Conservation (phyloP, 345 rosid species). For the Populus simonii region DNA sequence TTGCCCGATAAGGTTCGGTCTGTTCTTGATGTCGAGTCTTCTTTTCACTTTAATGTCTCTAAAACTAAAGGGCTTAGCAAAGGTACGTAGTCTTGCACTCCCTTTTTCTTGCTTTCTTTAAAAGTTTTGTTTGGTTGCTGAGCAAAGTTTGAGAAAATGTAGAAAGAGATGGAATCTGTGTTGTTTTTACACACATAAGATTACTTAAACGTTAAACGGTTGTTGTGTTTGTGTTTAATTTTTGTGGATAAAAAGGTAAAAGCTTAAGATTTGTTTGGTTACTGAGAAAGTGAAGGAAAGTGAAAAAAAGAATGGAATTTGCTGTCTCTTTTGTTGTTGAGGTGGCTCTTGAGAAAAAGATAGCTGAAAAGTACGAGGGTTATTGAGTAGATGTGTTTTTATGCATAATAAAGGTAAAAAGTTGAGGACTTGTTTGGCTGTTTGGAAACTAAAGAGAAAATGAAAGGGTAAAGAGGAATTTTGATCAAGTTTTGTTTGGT, state of each 20-base stretch:
- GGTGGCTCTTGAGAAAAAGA: background rate
- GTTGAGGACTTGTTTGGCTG: conserved; percentile 14
- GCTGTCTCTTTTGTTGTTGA: background rate
- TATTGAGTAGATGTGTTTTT: background rate
- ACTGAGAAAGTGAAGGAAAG: background rate
- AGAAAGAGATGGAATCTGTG: background rate
- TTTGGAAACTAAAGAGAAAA: conserved; percentile 3
- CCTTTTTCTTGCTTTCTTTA: background rate
- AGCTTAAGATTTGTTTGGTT: background rate
- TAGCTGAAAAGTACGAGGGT: background rate
- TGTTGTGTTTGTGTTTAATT: background rate
- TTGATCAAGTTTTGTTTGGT: background rate
- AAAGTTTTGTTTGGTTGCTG: background rate
- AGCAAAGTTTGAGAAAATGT: background rate
- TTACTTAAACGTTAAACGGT: background rate
- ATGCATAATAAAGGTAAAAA: background rate
- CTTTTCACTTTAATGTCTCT: conserved; percentile 50
- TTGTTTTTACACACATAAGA: background rate
- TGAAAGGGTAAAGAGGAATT: background rate
- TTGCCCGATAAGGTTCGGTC: conserved; percentile 65
- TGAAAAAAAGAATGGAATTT: background rate
- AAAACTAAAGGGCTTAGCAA: conserved; percentile 40
- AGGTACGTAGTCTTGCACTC: conserved; percentile 36
- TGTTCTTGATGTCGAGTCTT: conserved; percentile 49
- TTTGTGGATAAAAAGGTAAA: background rate